Evolutionary conservation across 108 stramenopile genomes (phyloP), one percentile per base, ranked within the genome.

Genomic region (Stephanodiscus triporus): DNA sequence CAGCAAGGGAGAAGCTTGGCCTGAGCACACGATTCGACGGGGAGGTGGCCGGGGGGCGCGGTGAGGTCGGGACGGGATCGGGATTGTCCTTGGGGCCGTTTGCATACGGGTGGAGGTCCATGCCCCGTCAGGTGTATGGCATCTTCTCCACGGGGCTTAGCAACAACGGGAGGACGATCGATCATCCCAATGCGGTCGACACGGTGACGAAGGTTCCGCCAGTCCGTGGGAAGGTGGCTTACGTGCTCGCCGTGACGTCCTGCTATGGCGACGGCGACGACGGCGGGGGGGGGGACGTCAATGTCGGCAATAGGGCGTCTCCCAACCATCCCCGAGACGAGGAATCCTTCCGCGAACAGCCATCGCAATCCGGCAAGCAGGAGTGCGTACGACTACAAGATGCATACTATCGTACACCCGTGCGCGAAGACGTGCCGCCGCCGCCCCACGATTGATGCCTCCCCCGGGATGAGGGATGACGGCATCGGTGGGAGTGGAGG

Each of bases 361-460:
- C 63, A 79, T 70, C 76, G 53, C 29, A 79, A 79, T 59, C 38
- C 65, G 13, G 59, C 78, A 0, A 73, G 71, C 14, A 59, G 67
- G 20, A 73, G 78, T 40, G 61, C 62, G 54, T 91, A 89, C 63
- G 91, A 88, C 64, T 91, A 91, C 70, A 80, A 89, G 70, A 86
- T 88, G 85, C 83, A 86, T 65, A 88, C 88, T 9, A 82, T 91
- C 45, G 66, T 91, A 3, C 88, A 89, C 58, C 63, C 68, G 4
- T 66, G 79, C 30, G 91, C n/a, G n/a, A n/a, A n/a, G n/a, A n/a
- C n/a, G n/a, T n/a, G n/a, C n/a, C n/a, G n/a, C n/a, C n/a, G n/a
- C n/a, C n/a, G n/a, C n/a, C n/a, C n/a, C n/a, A n/a, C n/a, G n/a
- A n/a, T n/a, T n/a, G n/a, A n/a, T n/a, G n/a, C n/a, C n/a, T n/a